phyloP scores from a whole-genome alignment of 2,329 filamentous ascomycete species.

The Cladosporium sp. region DNA sequence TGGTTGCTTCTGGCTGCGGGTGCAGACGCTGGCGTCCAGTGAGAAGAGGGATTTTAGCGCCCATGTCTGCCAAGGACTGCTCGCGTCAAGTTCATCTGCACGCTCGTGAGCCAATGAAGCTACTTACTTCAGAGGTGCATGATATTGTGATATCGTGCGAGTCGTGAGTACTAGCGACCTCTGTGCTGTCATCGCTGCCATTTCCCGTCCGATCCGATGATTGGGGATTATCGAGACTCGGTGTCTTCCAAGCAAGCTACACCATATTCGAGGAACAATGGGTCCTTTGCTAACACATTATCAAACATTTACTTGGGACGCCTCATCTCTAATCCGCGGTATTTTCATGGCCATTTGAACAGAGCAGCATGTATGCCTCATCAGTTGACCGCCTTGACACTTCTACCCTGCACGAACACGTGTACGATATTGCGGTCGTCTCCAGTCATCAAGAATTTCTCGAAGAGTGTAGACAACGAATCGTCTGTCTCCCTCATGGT shows the following conservation, averaged over 20 bases:
- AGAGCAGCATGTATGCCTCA: too few species aligned
- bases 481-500: neutral
- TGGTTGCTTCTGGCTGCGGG: constrained; percentile 10
- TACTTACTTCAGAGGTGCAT: neutral
- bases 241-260: too few species aligned
- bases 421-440: neutral
- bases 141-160: neutral
- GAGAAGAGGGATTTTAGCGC: neutral
- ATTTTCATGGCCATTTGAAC: too few species aligned
- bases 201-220: too few species aligned
- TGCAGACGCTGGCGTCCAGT: constrained; percentile 10
- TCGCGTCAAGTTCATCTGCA: neutral
- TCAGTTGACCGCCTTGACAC: neutral
- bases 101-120: neutral
- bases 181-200: constrained; percentile 1
- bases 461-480: neutral
- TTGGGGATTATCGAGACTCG: too few species aligned
- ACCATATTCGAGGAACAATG: too few species aligned
- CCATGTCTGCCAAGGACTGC: constrained; percentile 1
- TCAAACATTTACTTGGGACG: too few species aligned
- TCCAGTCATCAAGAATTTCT: constrained; percentile 7
- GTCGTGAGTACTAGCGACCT: neutral
- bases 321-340: too few species aligned
- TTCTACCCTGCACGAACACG: constrained; percentile 1
- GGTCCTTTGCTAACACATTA: too few species aligned